Percentiles rank a stretch among this genome's conserved stretches.
phyloP scores from a whole-genome alignment of 352 stramenopile species.

The Phytopythium chamaehyphon region DNA sequence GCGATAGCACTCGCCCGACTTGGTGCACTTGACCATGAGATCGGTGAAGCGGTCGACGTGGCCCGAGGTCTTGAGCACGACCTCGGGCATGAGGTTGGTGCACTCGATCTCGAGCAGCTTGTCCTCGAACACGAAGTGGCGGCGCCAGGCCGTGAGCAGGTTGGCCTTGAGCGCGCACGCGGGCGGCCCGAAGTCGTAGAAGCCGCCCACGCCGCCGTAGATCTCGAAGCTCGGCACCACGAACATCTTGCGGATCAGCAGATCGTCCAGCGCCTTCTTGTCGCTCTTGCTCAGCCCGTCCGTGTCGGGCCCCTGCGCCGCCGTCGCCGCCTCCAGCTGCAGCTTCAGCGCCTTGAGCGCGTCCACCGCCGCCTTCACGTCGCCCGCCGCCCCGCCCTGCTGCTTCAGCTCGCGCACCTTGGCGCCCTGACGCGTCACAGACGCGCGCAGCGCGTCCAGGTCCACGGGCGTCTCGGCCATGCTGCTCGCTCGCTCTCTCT shows the following conservation, averaged over 20 bases:
- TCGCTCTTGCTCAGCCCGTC: constrained; percentile 70
- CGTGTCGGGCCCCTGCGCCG: constrained; percentile 55
- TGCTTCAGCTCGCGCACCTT: constrained; percentile 97
- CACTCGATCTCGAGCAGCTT: constrained; percentile 99
- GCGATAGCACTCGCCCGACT: constrained; percentile 97
- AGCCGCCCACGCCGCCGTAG: constrained; percentile 97
- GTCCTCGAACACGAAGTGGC: constrained; percentile 98
- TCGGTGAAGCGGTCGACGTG: constrained; percentile 99
- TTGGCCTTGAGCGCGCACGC: constrained; percentile 96
- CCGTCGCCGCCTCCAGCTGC: constrained; percentile 74
- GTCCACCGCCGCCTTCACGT: constrained; percentile 90
- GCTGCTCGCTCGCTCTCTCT: not conserved
- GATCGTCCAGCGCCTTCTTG: constrained; percentile 95
- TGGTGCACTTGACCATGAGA: constrained; percentile 98
- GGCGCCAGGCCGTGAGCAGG: constrained; percentile 94
- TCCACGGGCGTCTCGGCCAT: constrained; percentile 56
- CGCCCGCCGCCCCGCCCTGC: constrained; percentile 78
- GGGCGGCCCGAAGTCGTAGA: constrained; percentile 98
- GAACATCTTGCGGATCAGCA: constrained; percentile 99
- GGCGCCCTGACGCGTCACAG: constrained; percentile 94
- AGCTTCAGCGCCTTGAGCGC: constrained; percentile 94
- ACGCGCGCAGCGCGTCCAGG: constrained; percentile 91
- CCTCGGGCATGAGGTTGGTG: constrained; percentile 97
- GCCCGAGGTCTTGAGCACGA: constrained; percentile 97
- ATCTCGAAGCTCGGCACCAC: constrained; percentile 99